Evolutionary conservation across 2,329 filamentous ascomycete species (phyloP).

Genomic region (Microsporum canis): DNA sequence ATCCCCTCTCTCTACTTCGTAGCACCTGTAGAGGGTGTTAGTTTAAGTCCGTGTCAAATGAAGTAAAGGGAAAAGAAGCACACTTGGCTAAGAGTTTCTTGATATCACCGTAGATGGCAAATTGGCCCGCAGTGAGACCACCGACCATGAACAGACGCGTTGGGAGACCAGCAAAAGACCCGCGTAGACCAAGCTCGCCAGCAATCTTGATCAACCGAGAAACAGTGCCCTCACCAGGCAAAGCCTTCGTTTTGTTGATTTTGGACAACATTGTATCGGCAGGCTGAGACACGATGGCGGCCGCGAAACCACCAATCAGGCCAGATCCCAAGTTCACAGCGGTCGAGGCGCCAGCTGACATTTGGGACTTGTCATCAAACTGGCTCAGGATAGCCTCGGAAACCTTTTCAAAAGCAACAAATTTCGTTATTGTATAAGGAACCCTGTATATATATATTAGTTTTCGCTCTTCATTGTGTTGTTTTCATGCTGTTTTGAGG

Average conservation of each 20-base stretch:
- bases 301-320: conserved; percentile 76
- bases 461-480: background rate
- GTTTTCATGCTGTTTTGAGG: background rate
- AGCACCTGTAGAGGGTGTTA: background rate
- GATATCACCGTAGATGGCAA: conserved; percentile 65
- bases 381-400: conserved; percentile 58
- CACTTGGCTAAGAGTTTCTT: background rate
- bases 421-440: conserved; percentile 91
- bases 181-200: conserved; percentile 69
- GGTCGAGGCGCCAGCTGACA: conserved; percentile 61
- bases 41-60: background rate
- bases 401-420: conserved; percentile 87
- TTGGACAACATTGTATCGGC: conserved; percentile 90
- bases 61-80: background rate
- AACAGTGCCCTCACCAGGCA: conserved; percentile 72
- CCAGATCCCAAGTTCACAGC: conserved; percentile 74
- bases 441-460: conserved; percentile 43
- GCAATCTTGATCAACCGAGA: conserved; percentile 76
- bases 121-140: conserved; percentile 67
- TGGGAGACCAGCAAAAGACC: conserved; percentile 70
- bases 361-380: conserved; percentile 55
- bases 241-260: conserved; percentile 90
- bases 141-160: conserved; percentile 67
- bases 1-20: background rate
- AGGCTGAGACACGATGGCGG: conserved; percentile 76